Conservation (phyloP, 192 early-diverging fungal species). For the Allomyces macrogynus region DNA sequence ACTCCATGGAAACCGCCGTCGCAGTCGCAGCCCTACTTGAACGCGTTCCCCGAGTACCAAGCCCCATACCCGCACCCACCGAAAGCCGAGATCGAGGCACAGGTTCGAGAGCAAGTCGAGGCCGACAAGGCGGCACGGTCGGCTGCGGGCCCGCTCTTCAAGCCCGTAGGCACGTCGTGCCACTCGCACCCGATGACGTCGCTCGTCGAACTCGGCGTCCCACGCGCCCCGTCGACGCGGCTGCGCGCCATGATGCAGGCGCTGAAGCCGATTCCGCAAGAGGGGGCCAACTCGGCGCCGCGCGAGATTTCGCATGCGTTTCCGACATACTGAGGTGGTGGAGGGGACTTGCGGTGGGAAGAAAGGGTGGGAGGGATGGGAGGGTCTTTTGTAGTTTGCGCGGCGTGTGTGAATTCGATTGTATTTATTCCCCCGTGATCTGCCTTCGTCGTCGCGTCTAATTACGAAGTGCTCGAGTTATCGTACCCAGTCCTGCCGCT, state of each 20-base stretch:
- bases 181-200: not conserved
- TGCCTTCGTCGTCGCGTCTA: too few species aligned
- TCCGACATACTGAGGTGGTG: too few species aligned
- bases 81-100: not conserved
- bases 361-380: too few species aligned
- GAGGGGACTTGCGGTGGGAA: too few species aligned
- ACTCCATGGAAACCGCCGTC: not conserved
- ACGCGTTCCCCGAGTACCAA: not conserved
- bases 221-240: not conserved
- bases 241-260: not conserved
- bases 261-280: not conserved
- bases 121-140: not conserved
- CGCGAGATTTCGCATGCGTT: too few species aligned
- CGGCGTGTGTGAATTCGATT: too few species aligned
- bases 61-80: not conserved
- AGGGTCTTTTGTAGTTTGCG: too few species aligned
- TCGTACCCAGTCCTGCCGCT: constrained; percentile 6
- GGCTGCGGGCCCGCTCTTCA: not conserved
- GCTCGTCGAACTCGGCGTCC: not conserved
- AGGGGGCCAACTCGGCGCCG: too few species aligned
- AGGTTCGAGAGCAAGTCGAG: not conserved
- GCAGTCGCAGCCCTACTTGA: not conserved
- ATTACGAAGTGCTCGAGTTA: too few species aligned
- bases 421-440: too few species aligned
- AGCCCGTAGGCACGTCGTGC: not conserved